These are phyloP conservation scores for Linnemannia hyalina DNA, from an alignment of 192 early-diverging fungal species.

Conservation along the genomic window DNA sequence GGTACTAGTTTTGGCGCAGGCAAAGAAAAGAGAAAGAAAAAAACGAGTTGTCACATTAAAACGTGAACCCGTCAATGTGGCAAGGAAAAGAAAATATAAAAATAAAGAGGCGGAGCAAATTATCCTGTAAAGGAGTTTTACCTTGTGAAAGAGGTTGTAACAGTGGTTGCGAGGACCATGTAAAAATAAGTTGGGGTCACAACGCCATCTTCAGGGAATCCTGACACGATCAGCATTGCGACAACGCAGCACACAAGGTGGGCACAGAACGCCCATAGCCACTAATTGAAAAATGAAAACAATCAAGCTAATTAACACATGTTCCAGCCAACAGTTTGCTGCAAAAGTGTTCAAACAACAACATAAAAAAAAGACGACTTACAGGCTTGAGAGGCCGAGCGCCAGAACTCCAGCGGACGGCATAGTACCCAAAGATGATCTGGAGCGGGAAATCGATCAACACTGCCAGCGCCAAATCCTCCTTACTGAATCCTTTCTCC, in stretches of 20 bases:
- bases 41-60: neutral
- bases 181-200: slow-evolving; percentile 79
- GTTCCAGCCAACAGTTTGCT: neutral
- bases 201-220: slow-evolving; percentile 79
- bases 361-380: slow-evolving; percentile 21
- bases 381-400: slow-evolving; percentile 86
- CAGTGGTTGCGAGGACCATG: slow-evolving; percentile 82
- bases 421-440: slow-evolving; percentile 97
- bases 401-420: slow-evolving; percentile 95
- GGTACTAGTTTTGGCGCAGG: slow-evolving; percentile 55
- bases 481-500: slow-evolving; percentile 94
- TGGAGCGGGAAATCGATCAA: slow-evolving; percentile 98
- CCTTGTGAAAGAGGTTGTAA: slow-evolving; percentile 87
- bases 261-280: slow-evolving; percentile 91
- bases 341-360: neutral
- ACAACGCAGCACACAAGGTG: slow-evolving; percentile 83
- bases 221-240: slow-evolving; percentile 86
- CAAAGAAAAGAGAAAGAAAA: neutral
- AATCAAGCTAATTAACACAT: neutral
- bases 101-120: slow-evolving; percentile 17
- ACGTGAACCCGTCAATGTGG: too few relatives aligned
- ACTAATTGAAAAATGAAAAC: slow-evolving; percentile 59
- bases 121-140: slow-evolving; percentile 22
- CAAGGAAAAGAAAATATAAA: neutral
- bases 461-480: slow-evolving; percentile 93